These are phyloP conservation scores for Lantana camara DNA, from an alignment of 257 asterid genomes.

Conservation along the genomic window DNA sequence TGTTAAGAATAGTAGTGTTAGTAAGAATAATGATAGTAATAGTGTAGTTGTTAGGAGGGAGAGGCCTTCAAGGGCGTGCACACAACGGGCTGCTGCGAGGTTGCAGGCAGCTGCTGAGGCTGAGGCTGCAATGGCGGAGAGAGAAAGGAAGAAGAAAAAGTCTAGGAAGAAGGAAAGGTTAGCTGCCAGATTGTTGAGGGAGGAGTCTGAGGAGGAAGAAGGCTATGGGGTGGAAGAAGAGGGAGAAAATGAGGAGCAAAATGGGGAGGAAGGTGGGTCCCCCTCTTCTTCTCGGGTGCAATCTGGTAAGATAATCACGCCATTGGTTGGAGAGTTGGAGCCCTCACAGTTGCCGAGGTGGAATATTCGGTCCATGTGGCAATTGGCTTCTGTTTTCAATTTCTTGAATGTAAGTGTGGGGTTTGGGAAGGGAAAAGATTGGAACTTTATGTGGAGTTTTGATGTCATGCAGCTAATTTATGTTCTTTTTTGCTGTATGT, in stretches of 20 bases:
- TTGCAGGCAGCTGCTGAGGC: conserved; percentile 87
- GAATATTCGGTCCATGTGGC: conserved; percentile 94
- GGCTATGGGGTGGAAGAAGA: conserved; percentile 36
- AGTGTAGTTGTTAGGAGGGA: conserved; percentile 60
- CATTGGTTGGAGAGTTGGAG: conserved; percentile 79
- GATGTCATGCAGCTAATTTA: conserved; percentile 29
- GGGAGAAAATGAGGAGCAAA: conserved; percentile 40
- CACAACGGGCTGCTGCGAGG: conserved; percentile 87
- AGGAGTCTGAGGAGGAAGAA: conserved; percentile 59
- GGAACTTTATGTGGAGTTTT: conserved; percentile 24
- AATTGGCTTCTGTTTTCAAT: conserved; percentile 90
- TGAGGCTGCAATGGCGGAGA: conserved; percentile 63
- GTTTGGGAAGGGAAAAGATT: conserved; percentile 22
- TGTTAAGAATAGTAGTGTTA: conserved; percentile 31
- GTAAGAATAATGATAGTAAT: conserved; percentile 37
- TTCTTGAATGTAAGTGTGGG: conserved; percentile 80
- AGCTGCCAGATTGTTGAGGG: conserved; percentile 62
- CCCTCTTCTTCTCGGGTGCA: conserved; percentile 46
- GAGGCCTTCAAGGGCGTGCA: conserved; percentile 98
- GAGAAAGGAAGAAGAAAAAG: conserved; percentile 64
- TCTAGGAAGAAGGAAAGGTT: conserved; percentile 54
- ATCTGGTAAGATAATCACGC: conserved; percentile 63
- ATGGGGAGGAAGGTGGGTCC: conserved; percentile 45
- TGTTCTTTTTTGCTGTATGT: conserved; percentile 14
- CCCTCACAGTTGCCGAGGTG: conserved; percentile 85